Base-by-base conservation (phyloP, 345 rosid species). In the Ceriops zippeliana region DNA sequence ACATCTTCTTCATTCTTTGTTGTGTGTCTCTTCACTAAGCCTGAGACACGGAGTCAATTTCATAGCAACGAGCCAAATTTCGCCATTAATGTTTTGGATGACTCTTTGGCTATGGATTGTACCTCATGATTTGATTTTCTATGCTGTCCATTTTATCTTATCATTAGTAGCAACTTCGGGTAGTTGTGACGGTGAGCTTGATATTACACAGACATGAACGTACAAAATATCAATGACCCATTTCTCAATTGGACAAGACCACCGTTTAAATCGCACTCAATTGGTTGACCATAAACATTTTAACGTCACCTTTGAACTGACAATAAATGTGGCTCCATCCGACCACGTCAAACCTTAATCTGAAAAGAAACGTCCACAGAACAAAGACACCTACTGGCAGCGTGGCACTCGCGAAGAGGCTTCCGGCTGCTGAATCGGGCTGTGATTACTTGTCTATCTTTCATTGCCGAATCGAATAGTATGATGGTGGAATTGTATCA, bases 371-470 rank as follows among this genome's bases (percentile, higher is more conserved):
- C 37, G 52, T 37, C 51, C 63, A 42, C 69, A 4, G 38, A 4
- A 7, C 19, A 11, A 38, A n/a, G 49, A 4, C 49, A 42, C 49
- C 49, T 0, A 13, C 49, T 15, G 17, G 49, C 17, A 11, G 49
- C 3, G 47, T 42, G n/a, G 13, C 16, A 42, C 54, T 61, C 5
- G 10, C 49, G n/a, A 17, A 57, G 42, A 38, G 63, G 63, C 28
- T 24, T 35, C 24, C 70, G 6, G 27, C 5, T 15, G 22, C 51
- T 11, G 37, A 38, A 61, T 19, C 19, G 26, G 32, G 42, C 15
- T 58, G 7, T 13, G 22, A 57, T 49, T n/a, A 5, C 46, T 62
- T 52, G 78, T 70, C 64, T 61, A 61, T 72, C 52, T 52, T 57
- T 67, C 61, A 38, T 60, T 70, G 66, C 59, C 69, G 22, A 34